Evolutionary conservation across 805 yeast genomes (phyloP).

Genomic region (Barnettozyma vustinii): DNA sequence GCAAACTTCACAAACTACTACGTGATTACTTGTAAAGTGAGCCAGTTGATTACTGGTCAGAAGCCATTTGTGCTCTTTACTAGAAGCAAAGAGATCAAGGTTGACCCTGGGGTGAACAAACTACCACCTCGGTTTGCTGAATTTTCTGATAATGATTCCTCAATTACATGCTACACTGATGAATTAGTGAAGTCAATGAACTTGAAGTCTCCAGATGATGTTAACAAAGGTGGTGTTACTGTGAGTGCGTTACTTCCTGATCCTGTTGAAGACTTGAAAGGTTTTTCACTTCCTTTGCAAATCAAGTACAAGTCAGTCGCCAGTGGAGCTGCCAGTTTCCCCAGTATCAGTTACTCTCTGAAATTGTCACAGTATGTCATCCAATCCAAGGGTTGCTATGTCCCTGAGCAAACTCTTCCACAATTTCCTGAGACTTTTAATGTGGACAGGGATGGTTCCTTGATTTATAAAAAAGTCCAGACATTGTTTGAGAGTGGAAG

Average conservation of each 20-base stretch:
- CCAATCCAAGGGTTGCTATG: constrained; percentile 12
- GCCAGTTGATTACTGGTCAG: constrained; percentile 12
- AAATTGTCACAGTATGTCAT: constrained; percentile 12
- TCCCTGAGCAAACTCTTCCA: constrained; percentile 2
- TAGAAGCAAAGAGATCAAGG: constrained; percentile 17
- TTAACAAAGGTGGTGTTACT: constrained; percentile 9
- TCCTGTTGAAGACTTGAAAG: constrained; percentile 2
- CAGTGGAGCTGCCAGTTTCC: neutral
- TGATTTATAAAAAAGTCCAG: constrained; percentile 9
- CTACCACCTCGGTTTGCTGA: constrained; percentile 11
- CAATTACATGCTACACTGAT: neutral
- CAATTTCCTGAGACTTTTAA: neutral
- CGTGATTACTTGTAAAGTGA: constrained; percentile 11
- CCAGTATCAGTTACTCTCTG: neutral
- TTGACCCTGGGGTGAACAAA: constrained; percentile 1
- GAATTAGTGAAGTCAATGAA: constrained; percentile 11
- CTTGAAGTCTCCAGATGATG: constrained; percentile 2
- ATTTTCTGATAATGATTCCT: constrained; percentile 2
- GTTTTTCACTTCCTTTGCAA: constrained; percentile 8
- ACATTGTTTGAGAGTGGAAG: constrained; percentile 3
- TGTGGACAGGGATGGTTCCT: neutral
- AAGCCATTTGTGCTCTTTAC: constrained; percentile 16
- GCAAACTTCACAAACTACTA: constrained; percentile 14
- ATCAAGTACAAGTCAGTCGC: constrained; percentile 9
- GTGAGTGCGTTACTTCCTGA: constrained; percentile 11